Conservation (phyloP, 1,284 basidiomycete genomes). For the Athelia sp. region DNA sequence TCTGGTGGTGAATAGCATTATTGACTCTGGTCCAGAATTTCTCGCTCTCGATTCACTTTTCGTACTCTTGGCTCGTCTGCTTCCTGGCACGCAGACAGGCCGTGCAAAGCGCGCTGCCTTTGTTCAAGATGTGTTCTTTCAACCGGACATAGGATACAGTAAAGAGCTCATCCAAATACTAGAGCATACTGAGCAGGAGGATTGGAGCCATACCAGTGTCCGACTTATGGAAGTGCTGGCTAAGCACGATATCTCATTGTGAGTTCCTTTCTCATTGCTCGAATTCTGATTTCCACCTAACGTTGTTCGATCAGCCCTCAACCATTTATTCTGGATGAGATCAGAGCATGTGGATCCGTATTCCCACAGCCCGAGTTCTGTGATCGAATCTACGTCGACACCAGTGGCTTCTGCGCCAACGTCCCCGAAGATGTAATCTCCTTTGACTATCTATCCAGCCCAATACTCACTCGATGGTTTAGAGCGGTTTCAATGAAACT, state of each 20-base stretch:
- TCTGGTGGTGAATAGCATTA: neutral
- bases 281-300: conserved; percentile 4
- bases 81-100: conserved; percentile 41
- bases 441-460: neutral
- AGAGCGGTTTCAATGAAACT: conserved; percentile 36
- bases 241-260: conserved; percentile 43
- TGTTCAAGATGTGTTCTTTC: conserved; percentile 45
- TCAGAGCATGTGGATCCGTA: conserved; percentile 32
- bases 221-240: conserved; percentile 46
- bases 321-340: conserved; percentile 42
- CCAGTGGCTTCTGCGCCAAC: conserved; percentile 44
- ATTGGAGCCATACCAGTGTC: conserved; percentile 50
- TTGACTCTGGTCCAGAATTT: conserved; percentile 35
- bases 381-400: conserved; percentile 49
- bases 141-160: conserved; percentile 27
- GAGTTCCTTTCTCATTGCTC: conserved; percentile 15
- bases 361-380: conserved; percentile 28
- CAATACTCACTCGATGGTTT: conserved; percentile 1
- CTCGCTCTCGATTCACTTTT: conserved; percentile 52
- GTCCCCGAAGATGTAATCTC: conserved; percentile 35
- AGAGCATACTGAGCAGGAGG: conserved; percentile 31
- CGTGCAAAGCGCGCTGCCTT: conserved; percentile 37
- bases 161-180: conserved; percentile 37
- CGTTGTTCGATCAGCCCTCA: conserved; percentile 42
- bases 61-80: conserved; percentile 47